Conservation (phyloP, 805 yeast species). For the Metschnikowia shivogae region DNA sequence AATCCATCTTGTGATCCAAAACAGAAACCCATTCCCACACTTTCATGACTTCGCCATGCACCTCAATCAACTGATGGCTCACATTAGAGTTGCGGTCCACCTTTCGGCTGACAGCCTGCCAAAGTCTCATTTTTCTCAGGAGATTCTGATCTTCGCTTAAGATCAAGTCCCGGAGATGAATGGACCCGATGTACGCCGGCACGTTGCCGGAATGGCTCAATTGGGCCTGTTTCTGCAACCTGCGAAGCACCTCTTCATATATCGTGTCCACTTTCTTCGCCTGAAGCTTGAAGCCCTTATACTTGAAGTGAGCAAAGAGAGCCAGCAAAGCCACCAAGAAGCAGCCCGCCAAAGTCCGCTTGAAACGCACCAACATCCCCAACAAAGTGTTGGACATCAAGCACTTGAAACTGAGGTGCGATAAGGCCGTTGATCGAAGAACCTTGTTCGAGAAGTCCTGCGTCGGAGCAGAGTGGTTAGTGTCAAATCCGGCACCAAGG, state of each 20-base stretch:
- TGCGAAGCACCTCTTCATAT: slow-evolving; percentile 45
- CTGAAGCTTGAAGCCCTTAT: slow-evolving; percentile 34
- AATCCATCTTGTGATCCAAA: neutral
- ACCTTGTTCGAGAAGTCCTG: slow-evolving; percentile 43
- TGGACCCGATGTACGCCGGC: slow-evolving; percentile 56
- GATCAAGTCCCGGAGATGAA: slow-evolving; percentile 67
- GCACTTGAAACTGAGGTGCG: slow-evolving; percentile 56
- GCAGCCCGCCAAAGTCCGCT: slow-evolving; percentile 16
- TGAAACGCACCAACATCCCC: slow-evolving; percentile 29
- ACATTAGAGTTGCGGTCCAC: slow-evolving; percentile 69
- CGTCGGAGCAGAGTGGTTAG: slow-evolving; percentile 38
- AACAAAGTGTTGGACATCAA: slow-evolving; percentile 50
- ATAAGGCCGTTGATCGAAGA: slow-evolving; percentile 72
- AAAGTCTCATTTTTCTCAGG: slow-evolving; percentile 37
- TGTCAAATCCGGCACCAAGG: slow-evolving; percentile 23
- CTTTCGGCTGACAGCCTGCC: slow-evolving; percentile 53
- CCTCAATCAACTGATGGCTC: slow-evolving; percentile 57
- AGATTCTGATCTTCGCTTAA: slow-evolving; percentile 40
- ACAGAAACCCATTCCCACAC: slow-evolving; percentile 77
- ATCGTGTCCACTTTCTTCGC: slow-evolving; percentile 42
- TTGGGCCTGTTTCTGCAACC: slow-evolving; percentile 46
- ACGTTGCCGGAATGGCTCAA: slow-evolving; percentile 25
- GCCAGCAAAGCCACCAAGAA: slow-evolving; percentile 15
- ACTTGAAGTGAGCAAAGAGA: slow-evolving; percentile 24
- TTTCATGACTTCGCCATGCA: slow-evolving; percentile 81